Percentiles rank a stretch among this genome's conserved stretches.
These are phyloP conservation scores for Coemansia furcata DNA, from an alignment of 192 early-diverging fungal genomes.

Conservation along the genomic window DNA sequence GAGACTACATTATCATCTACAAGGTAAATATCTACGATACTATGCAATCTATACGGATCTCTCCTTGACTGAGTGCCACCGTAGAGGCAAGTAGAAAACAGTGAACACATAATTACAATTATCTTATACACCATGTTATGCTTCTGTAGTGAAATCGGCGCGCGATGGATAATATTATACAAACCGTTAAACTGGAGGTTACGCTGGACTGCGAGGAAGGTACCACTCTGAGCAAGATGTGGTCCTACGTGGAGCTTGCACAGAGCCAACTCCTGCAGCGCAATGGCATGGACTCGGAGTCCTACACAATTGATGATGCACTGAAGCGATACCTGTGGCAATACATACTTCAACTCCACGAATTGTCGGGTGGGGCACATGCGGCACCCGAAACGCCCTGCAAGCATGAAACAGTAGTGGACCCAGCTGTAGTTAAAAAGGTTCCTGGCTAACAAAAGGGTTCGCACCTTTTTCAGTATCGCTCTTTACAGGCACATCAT, in stretches of 20 bases:
- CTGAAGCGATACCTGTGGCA: constrained; percentile 43
- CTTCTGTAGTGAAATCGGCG: too few species aligned
- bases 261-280: constrained; percentile 16
- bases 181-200: constrained; percentile 32
- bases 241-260: constrained; percentile 34
- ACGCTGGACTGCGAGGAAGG: constrained; percentile 41
- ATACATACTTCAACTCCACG: constrained; percentile 16
- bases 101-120: background rate
- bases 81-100: background rate
- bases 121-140: background rate
- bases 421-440: too few species aligned
- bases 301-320: background rate
- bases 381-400: too few species aligned
- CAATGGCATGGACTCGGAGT: constrained; percentile 2
- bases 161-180: constrained; percentile 37
- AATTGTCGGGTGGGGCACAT: too few species aligned
- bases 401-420: too few species aligned
- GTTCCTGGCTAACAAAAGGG: too few species aligned
- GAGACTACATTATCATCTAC: background rate
- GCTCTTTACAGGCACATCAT: too few species aligned
- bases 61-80: background rate
- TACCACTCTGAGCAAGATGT: constrained; percentile 22
- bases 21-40: background rate
- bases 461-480: too few species aligned
- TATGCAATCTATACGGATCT: background rate